Percentiles rank a stretch among this genome's conserved stretches.
These are phyloP conservation scores for Aspergillus coremiiformis DNA, from an alignment of 495 filamentous ascomycete genomes.

Conservation along the genomic window DNA sequence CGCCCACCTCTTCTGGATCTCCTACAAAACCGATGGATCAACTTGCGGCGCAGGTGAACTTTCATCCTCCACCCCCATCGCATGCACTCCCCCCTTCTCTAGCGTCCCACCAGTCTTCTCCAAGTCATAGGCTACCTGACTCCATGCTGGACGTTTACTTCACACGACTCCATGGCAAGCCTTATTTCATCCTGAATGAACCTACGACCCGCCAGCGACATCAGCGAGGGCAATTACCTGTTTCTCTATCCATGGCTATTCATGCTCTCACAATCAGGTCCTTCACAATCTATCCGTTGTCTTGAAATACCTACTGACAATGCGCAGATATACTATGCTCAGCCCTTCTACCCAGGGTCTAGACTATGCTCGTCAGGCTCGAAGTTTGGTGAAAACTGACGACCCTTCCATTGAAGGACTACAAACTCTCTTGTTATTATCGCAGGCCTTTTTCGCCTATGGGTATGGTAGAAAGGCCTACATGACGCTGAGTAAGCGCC, in stretches of 20 bases:
- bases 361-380: conserved; percentile 59
- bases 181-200: conserved; percentile 73
- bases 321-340: conserved; percentile 47
- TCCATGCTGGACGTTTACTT: conserved; percentile 71
- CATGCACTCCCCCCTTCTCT: conserved; percentile 16
- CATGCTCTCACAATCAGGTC: conserved; percentile 66
- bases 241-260: conserved; percentile 59
- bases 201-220: conserved; percentile 57
- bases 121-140: conserved; percentile 40
- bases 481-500: conserved; percentile 65
- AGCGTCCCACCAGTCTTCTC: conserved; percentile 22
- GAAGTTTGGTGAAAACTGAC: conserved; percentile 64
- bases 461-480: conserved; percentile 80
- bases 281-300: conserved; percentile 8
- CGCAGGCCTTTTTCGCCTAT: conserved; percentile 63
- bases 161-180: conserved; percentile 65
- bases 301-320: not conserved
- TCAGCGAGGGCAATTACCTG: conserved; percentile 57
- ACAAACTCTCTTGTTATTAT: conserved; percentile 69
- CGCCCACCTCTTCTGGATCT: conserved; percentile 34
- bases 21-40: conserved; percentile 17
- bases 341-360: conserved; percentile 37
- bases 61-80: conserved; percentile 2
- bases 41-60: conserved; percentile 2
- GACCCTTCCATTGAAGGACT: conserved; percentile 69